Conservation (phyloP, 352 stramenopile species). For the Phytophthora fragariaefolia region DNA sequence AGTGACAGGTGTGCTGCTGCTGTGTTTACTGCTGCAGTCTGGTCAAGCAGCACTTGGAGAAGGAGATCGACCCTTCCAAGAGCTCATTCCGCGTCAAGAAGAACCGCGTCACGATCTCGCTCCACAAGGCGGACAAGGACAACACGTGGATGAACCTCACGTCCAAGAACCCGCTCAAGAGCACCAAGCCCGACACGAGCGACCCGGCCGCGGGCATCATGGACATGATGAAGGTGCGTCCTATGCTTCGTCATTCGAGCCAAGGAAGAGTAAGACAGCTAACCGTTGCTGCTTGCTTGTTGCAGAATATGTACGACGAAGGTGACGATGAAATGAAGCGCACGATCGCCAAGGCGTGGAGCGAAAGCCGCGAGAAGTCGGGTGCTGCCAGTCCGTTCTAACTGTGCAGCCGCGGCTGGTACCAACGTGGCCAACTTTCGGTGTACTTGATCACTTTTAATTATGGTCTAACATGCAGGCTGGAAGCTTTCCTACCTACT, state of each 20-base stretch:
- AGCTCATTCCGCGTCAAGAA: conserved; percentile 86
- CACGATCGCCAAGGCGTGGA: conserved; percentile 91
- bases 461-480: conserved; percentile 39
- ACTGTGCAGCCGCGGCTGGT: conserved; percentile 1
- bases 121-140: conserved; percentile 83
- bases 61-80: conserved; percentile 80
- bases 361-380: conserved; percentile 80
- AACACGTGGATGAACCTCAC: conserved; percentile 84
- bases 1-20: conserved; percentile 25
- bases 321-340: conserved; percentile 91
- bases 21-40: conserved; percentile 41
- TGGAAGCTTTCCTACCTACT: conserved; percentile 29
- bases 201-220: conserved; percentile 87
- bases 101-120: conserved; percentile 82
- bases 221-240: conserved; percentile 90
- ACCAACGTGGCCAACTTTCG: conserved; percentile 9
- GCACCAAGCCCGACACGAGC: conserved; percentile 48
- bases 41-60: conserved; percentile 82
- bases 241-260: not conserved
- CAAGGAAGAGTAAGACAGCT: not conserved
- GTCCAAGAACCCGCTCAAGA: conserved; percentile 78
- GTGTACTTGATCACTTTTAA: conserved; percentile 22
- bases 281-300: not conserved
- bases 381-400: conserved; percentile 38
- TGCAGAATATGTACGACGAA: conserved; percentile 89